phyloP scores from a whole-genome alignment of 1,284 basidiomycete genomes.

The Porogramme epimiltina region DNA sequence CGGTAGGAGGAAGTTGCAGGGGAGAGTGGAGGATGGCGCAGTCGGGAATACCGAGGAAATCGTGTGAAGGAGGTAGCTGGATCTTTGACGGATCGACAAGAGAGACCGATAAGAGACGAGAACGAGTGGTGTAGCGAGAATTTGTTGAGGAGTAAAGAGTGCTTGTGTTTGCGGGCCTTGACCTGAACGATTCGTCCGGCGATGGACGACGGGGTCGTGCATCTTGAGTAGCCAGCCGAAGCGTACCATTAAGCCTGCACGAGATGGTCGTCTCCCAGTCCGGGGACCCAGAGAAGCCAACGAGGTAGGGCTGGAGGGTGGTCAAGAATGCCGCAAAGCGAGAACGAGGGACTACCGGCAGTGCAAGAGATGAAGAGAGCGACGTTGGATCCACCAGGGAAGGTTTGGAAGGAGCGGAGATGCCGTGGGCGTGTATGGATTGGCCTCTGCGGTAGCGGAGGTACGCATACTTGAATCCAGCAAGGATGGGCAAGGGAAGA shows the following conservation, averaged over 20 bases:
- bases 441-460: slow-evolving; percentile 20
- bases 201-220: slow-evolving; percentile 4
- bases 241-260: slow-evolving; percentile 10
- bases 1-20: slow-evolving; percentile 26
- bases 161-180: slow-evolving; percentile 5
- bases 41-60: slow-evolving; percentile 20
- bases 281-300: slow-evolving; percentile 25
- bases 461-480: slow-evolving; percentile 20
- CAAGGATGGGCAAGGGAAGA: slow-evolving; percentile 19
- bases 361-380: neutral
- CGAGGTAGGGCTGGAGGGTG: slow-evolving; percentile 19
- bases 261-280: slow-evolving; percentile 25
- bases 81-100: slow-evolving; percentile 9
- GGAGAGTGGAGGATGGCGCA: slow-evolving; percentile 22
- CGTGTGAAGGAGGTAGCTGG: neutral
- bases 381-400: neutral
- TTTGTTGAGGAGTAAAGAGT: slow-evolving; percentile 14
- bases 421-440: slow-evolving; percentile 12
- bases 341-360: neutral
- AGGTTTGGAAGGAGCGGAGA: neutral
- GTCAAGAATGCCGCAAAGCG: neutral
- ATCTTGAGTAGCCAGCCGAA: slow-evolving; percentile 3
- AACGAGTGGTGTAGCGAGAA: slow-evolving; percentile 8
- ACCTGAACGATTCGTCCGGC: slow-evolving; percentile 10
- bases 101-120: slow-evolving; percentile 13